Evolutionary conservation across 1,284 basidiomycete genomes (phyloP), one percentile per base, ranked within the genome.

Genomic region (Hemileia vastatrix): DNA sequence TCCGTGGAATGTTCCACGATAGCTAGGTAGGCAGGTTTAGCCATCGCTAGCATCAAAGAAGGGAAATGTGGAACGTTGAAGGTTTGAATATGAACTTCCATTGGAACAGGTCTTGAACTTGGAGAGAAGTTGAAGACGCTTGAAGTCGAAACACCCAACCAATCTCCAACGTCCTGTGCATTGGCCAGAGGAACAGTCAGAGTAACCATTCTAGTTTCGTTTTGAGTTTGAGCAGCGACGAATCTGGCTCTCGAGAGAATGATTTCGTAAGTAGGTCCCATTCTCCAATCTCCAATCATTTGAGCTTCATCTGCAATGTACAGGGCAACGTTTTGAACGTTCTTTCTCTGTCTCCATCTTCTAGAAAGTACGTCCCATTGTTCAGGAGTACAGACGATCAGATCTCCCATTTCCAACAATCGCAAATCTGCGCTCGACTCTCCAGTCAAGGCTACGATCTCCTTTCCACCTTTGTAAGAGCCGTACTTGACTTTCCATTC

Each of bases 61-160:
- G 94, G 93, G 84, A 95, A 96, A 72, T 98, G 94, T 8, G 92
- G 90, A 47, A 95, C 90, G 50, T 83, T 85, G 81, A 96, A 97
- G 54, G 87, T 91, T 75, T 97, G 94, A 6, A 97, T 79, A 72
- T 98, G 93, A 54, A 98, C 94, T 69, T 97, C 92, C 84, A 98
- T 88, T 65, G 96, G 93, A 2, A 96, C 80, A 2, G 92, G 92
- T 33, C 94, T 87, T 19, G 93, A 90, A 70, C 89, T 88, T 0
- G 93, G 92, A 0, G 90, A 88, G 78, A 98, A 96, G 79, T 97
- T 97, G 85, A 97, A 97, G 66, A 95, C 88, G 5, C 87, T 87
- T 74, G 93, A 90, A 4, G 86, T 85, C 1, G 87, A 86, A 0
- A 87, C 91, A 33, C 92, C 93, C 76, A 98, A 90, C 95, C 95